Evolutionary conservation across 257 asterid species (phyloP), one percentile per base, ranked within the genome.

Genomic region (Linaria vulgaris): DNA sequence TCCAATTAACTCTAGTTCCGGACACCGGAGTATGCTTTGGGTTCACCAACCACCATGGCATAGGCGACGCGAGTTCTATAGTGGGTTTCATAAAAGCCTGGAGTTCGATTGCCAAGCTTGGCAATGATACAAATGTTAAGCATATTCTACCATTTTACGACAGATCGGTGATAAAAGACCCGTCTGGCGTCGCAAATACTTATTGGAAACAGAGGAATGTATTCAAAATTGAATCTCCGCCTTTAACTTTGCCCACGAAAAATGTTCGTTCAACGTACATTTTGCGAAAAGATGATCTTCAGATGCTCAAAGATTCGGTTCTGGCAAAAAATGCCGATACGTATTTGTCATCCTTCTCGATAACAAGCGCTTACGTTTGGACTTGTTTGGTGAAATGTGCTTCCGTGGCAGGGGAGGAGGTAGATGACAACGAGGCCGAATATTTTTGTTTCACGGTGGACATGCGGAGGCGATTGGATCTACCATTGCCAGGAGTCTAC

Each of bases 61-160:
- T 70, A 8, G 87, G 87, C 1, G 91, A 81, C 41, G 87, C 80
- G 3, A 79, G 82, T 25, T 67, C 80, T 12, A 74, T 79, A 13
- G 70, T 71, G 9, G 44, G 78, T 15, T 81, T 81, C 48, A 68
- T 76, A 21, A 79, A 64, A 22, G 62, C 70, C 8, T 81, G 91
- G 88, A 65, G 78, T 45, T 48, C 68, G 1, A 16, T 78, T 5
- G 20, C 76, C 14, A 72, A 43, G 49, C 74, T 64, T 25, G 80
- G 71, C 6, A 69, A 53, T n/a, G 61, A 51, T 4, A 15, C 58
- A 0, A 50, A 49, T 19, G 44, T 53, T n/a, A n/a, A n/a, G 0
- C 37, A 31, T 19, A 20, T 11, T 0, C 30, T 58, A 9, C 88
- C 88, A 5, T 22, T 77, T 49, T 81, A 66, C 54, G 90, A 79